Evolutionary conservation across 805 yeast genomes (phyloP).

Genomic region (Suhomyces vadensis): DNA sequence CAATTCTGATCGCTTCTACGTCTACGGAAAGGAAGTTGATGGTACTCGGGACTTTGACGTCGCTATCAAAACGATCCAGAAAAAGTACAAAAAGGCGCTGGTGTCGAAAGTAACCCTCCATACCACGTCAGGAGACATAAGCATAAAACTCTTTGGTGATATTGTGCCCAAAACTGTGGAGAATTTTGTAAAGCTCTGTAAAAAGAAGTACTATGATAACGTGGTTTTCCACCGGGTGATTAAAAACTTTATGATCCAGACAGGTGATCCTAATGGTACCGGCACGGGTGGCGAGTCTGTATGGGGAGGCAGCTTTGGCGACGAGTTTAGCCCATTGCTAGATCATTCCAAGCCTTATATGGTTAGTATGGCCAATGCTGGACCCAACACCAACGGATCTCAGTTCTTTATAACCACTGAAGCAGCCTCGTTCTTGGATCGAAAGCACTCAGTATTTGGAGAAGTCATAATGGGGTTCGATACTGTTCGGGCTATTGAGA

Average conservation of each 20-base stretch:
- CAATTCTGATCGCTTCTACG: conserved; percentile 13
- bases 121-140: conserved; percentile 47
- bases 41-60: conserved; percentile 11
- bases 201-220: conserved; percentile 39
- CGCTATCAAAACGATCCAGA: background rate
- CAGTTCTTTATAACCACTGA: conserved; percentile 30
- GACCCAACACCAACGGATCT: conserved; percentile 28
- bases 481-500: conserved; percentile 18
- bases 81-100: background rate
- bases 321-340: conserved; percentile 28
- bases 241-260: conserved; percentile 26
- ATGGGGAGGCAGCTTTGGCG: conserved; percentile 28
- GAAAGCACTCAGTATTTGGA: conserved; percentile 29
- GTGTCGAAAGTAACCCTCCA: conserved; percentile 19
- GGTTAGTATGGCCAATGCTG: conserved; percentile 33
- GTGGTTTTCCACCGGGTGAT: conserved; percentile 30
- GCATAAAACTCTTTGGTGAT: conserved; percentile 32
- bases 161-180: conserved; percentile 44
- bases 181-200: conserved; percentile 38
- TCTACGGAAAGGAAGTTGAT: conserved; percentile 9
- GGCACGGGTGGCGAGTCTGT: conserved; percentile 31
- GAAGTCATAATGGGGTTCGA: conserved; percentile 25
- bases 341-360: conserved; percentile 31
- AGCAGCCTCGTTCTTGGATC: conserved; percentile 19
- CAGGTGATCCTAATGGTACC: conserved; percentile 26